Evolutionary conservation across 225 moss, liverwort and hornwort genomes (phyloP), one percentile per base, ranked within the genome.

Genomic region (Anthoceros angustus): DNA sequence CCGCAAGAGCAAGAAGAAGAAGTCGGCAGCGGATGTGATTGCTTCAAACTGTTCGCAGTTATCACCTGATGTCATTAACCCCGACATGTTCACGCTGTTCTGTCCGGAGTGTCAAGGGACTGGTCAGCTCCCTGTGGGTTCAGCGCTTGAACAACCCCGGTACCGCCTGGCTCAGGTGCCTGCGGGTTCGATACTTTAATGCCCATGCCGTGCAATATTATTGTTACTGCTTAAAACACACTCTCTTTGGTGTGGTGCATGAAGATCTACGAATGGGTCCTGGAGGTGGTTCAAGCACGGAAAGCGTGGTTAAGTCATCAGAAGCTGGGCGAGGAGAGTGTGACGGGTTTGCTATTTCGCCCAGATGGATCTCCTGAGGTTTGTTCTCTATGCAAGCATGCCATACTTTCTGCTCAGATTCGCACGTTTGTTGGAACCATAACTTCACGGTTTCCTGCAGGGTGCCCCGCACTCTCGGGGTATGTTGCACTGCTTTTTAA

Each of bases 71-170:
- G 68, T 73, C 81, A 25, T 55, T 18, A 18, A 55, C 14, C 23
- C 55, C 23, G 73, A 73, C 48, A 88, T 88, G 67, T 84, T 85
- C 60, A 72, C 83, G 64, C 81, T 98, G 70, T 98, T 98, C 70
- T 98, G 95, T 76, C 95, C 95, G 66, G 95, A 98, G 79, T 98
- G 95, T 70, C 95, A 98, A 86, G 95, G 95, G 66, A 88, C 95
- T 38, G 95, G 95, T 39, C 80, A 81, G 63, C 79, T 81, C 69
- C 67, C 91, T 74, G 84, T 82, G 61, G 91, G 88, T 64, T 73
- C 80, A 20, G 85, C 87, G 73, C 75, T 92, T 62, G 95, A 98
- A 78, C 87, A 77, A 70, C 95, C 95, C 40, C 92, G 95, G 41
- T 92, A 85, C 72, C 88, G 88, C 61, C 73, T 98, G 55, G 81